phyloP scores from a whole-genome alignment of 345 rosid species.

The Alliaria petiolata region DNA sequence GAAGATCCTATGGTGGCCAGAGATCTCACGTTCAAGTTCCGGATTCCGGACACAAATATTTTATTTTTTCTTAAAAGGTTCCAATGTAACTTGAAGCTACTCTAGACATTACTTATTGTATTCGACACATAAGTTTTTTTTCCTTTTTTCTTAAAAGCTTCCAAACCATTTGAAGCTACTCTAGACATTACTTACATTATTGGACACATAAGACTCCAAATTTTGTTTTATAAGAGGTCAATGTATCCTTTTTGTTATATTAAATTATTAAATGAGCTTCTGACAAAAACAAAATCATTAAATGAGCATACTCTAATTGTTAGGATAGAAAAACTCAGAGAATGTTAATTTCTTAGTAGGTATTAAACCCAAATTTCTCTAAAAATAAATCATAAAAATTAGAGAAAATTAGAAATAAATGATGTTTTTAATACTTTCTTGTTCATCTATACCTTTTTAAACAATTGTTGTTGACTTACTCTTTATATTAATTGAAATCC shows the following conservation, averaged over 20 bases:
- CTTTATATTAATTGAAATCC: too few relatives aligned
- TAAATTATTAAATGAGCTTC: background rate
- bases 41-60: background rate
- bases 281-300: background rate
- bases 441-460: too few relatives aligned
- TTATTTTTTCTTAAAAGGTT: background rate
- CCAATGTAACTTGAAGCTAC: conserved; percentile 3
- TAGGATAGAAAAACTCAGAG: background rate
- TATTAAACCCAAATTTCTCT: background rate
- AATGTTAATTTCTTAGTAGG: background rate
- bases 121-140: background rate
- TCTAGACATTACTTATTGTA: conserved; percentile 10
- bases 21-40: background rate
- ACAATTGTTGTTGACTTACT: too few relatives aligned
- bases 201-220: conserved; percentile 5
- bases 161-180: conserved; percentile 1
- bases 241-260: background rate
- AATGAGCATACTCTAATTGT: background rate
- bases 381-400: background rate
- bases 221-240: background rate
- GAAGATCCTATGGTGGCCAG: background rate
- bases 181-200: background rate
- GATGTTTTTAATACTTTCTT: too few relatives aligned
- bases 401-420: too few relatives aligned
- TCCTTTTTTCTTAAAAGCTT: background rate